phyloP scores from a whole-genome alignment of 441 rosid genomes.

The Arabidopsis hybrid region DNA sequence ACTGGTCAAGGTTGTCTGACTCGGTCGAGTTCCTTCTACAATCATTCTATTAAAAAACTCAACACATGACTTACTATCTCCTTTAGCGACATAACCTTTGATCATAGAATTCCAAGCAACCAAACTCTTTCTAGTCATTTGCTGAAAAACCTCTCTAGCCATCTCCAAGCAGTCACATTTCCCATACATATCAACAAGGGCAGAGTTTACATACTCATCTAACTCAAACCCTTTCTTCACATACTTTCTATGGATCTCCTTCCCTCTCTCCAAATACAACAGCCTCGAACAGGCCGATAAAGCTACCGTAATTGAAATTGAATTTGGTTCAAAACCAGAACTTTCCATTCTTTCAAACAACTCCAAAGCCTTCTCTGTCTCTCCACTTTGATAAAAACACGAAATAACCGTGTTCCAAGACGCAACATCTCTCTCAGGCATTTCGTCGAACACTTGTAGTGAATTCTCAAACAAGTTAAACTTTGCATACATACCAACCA shows the following conservation, averaged over 20 bases:
- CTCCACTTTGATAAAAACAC: constrained; percentile 67
- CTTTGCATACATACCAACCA: constrained; percentile 61
- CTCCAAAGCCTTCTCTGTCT: constrained; percentile 61
- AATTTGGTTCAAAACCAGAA: constrained; percentile 65
- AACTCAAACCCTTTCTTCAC: constrained; percentile 44
- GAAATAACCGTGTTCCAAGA: constrained; percentile 78
- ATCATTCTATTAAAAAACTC: constrained; percentile 63
- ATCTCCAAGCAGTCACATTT: constrained; percentile 64
- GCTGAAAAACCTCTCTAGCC: constrained; percentile 63
- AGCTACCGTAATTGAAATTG: constrained; percentile 58
- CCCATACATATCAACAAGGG: constrained; percentile 77
- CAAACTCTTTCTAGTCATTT: constrained; percentile 52
- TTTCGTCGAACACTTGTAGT: constrained; percentile 65
- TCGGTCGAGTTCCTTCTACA: constrained; percentile 55
- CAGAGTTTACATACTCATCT: constrained; percentile 67
- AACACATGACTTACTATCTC: constrained; percentile 61
- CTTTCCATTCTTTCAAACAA: constrained; percentile 59
- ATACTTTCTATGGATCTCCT: constrained; percentile 57
- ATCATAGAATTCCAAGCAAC: constrained; percentile 76
- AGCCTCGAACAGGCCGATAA: constrained; percentile 71
- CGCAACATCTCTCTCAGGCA: constrained; percentile 69
- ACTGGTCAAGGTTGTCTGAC: constrained; percentile 63
- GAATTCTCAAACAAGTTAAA: constrained; percentile 51
- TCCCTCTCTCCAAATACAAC: constrained; percentile 70
- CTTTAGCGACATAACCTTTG: constrained; percentile 51